Evolutionary conservation across 768 basidiomycete genomes (phyloP).

Genomic region (Auriscalpium orientale): DNA sequence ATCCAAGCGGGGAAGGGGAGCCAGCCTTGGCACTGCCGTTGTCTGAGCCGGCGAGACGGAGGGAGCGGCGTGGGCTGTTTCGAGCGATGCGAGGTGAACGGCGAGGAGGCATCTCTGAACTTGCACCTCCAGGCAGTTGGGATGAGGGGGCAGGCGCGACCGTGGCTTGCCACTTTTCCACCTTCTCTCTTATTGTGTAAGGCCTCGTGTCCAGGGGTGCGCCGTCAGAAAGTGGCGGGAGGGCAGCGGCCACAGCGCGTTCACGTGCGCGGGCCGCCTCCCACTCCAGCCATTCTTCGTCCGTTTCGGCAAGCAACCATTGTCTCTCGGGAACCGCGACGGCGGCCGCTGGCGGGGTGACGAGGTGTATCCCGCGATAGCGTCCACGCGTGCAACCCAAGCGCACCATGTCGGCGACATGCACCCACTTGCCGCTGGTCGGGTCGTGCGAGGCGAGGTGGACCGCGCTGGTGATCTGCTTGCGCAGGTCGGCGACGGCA

Average conservation of each 20-base stretch:
- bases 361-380: neutral
- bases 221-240: neutral
- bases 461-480: neutral
- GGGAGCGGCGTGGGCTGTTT: too few species aligned
- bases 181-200: neutral
- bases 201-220: neutral
- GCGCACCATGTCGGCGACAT: neutral
- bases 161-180: neutral
- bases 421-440: conserved; percentile 1
- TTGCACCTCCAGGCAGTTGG: neutral
- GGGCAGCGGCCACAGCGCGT: neutral
- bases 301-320: neutral
- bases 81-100: too few species aligned
- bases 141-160: neutral
- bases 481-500: neutral
- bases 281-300: conserved; percentile 1
- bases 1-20: neutral
- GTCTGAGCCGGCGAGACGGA: neutral
- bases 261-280: neutral
- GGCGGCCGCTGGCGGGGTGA: neutral
- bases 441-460: neutral
- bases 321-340: neutral
- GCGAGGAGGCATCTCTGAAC: neutral
- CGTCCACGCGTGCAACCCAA: conserved; percentile 1
- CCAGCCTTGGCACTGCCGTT: neutral